Base-by-base conservation (phyloP, 1,139 yeast genomes). In the Arxiozyma heterogenica region DNA sequence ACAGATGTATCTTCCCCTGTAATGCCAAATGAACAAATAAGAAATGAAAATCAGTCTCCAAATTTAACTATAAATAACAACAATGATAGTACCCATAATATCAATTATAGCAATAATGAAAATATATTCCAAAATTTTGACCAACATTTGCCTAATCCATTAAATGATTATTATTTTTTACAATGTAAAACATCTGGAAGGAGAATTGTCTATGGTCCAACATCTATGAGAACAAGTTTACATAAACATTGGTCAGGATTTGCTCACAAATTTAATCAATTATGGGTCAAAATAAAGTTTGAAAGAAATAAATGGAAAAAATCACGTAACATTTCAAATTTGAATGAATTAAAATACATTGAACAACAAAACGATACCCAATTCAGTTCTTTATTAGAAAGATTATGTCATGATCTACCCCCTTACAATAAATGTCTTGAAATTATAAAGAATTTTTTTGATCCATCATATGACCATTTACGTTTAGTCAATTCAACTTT, bases 271-370 rank as follows among this genome's bases (percentile, higher is more conserved):
- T 61, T 58, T 52, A 51, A 44, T 39, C 60, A 56, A 46, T 44
- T 64, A n/a, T 64, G 67, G 67, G 50, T 48, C 1, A 60, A 57
- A 53, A 56, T 64, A 2, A 57, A 61, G 44, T 57, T 53, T 5
- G 65, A 61, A 47, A 56, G 66, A 34, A 54, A 55, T n/a, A 54
- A 56, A 51, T 63, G 63, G 64, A 59, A 62, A 51, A 44, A 47
- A 7, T 49, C 50, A 43, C 57, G 58, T 18, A 41, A 41, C 5
- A n/a, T 42, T 12, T 41, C 47, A 12, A 45, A 27, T 20, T 22
- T 23, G 20, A 21, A 12, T 18, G 54, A 52, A 34, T 12, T 52
- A 34, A 25, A 39, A 11, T 25, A 39, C 12, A 22, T 52, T 6
- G 54, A 52, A n/a, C 18, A 21, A n/a, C 23, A 41, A 12, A 27